Conservation (phyloP, 192 early-diverging fungal species). For the Backusella sp. region DNA sequence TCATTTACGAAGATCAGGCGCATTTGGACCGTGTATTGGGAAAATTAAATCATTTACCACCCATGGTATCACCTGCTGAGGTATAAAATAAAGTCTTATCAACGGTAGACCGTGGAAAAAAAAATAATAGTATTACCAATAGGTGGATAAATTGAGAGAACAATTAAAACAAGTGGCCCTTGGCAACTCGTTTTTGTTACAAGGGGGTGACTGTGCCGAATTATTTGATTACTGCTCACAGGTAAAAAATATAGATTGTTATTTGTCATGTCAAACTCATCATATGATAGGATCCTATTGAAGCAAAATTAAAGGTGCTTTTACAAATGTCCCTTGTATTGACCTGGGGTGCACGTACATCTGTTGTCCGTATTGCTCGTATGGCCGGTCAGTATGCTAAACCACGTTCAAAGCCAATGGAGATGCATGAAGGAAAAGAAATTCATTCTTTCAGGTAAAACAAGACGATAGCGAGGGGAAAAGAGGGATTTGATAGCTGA, state of each 20-base stretch:
- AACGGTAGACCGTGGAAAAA: neutral
- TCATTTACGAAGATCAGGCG: slow-evolving; percentile 76
- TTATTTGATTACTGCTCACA: slow-evolving; percentile 97
- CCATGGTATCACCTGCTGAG: slow-evolving; percentile 85
- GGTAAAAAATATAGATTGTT: slow-evolving; percentile 38
- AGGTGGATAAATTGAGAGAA: slow-evolving; percentile 79
- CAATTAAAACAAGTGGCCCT: slow-evolving; percentile 89
- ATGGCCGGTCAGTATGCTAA: slow-evolving; percentile 99
- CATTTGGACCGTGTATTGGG: slow-evolving; percentile 68
- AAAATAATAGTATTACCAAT: neutral
- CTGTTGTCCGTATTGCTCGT: slow-evolving; percentile 94
- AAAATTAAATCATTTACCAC: slow-evolving; percentile 81
- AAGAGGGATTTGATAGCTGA: too few relatives aligned
- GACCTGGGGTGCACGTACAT: slow-evolving; percentile 89
- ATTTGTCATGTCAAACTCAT: neutral
- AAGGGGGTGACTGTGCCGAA: slow-evolving; percentile 99
- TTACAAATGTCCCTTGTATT: slow-evolving; percentile 97
- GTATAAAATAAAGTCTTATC: slow-evolving; percentile 36
- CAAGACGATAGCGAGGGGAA: too few relatives aligned
- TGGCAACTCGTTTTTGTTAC: slow-evolving; percentile 90
- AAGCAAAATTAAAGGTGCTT: slow-evolving; percentile 94
- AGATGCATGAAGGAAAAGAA: slow-evolving; percentile 79
- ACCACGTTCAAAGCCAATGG: slow-evolving; percentile 89
- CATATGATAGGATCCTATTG: slow-evolving; percentile 69
- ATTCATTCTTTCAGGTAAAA: slow-evolving; percentile 74